Evolutionary conservation across 805 yeast genomes (phyloP).

Genomic region (Cyberlindnera subsufficiens): DNA sequence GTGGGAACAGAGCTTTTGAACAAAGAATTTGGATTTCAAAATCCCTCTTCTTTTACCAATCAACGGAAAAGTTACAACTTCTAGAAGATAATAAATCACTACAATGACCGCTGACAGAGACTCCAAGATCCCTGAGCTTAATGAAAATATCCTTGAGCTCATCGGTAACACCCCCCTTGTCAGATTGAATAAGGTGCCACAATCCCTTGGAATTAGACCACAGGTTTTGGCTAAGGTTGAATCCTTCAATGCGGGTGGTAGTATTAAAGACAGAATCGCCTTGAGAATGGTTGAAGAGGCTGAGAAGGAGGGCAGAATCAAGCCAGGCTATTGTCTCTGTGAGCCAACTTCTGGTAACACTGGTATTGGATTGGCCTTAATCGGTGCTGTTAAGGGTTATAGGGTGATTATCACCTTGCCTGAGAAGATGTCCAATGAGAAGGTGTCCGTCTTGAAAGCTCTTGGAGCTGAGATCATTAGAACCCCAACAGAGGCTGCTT

Average conservation of each 20-base stretch:
- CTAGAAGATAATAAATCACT: background rate
- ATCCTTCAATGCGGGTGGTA: constrained; percentile 84
- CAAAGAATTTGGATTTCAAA: background rate
- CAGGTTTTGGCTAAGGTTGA: constrained; percentile 69
- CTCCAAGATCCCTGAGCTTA: constrained; percentile 4
- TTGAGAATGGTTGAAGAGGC: constrained; percentile 83
- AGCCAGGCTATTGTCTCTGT: constrained; percentile 84
- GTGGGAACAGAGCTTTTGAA: constrained; percentile 5
- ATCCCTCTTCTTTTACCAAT: background rate
- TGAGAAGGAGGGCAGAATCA: constrained; percentile 67
- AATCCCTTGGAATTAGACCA: constrained; percentile 69
- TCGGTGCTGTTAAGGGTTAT: constrained; percentile 84
- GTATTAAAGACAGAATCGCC: constrained; percentile 86
- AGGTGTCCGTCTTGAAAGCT: constrained; percentile 82
- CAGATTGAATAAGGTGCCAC: constrained; percentile 69
- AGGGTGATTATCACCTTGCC: constrained; percentile 84
- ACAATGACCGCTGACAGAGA: background rate
- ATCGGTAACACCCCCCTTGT: constrained; percentile 86
- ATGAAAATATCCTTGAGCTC: constrained; percentile 49
- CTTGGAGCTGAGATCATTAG: constrained; percentile 87
- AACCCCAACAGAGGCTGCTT: constrained; percentile 90
- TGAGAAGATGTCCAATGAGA: constrained; percentile 89
- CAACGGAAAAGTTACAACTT: background rate
- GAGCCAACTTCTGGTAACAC: constrained; percentile 93
- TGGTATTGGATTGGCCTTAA: constrained; percentile 83